A percentile compares a stretch with the other conserved stretches of the same genome.
These are phyloP conservation scores for Gypsophila paniculata DNA, from an alignment of 179 eudicot genomes.

Conservation along the genomic window DNA sequence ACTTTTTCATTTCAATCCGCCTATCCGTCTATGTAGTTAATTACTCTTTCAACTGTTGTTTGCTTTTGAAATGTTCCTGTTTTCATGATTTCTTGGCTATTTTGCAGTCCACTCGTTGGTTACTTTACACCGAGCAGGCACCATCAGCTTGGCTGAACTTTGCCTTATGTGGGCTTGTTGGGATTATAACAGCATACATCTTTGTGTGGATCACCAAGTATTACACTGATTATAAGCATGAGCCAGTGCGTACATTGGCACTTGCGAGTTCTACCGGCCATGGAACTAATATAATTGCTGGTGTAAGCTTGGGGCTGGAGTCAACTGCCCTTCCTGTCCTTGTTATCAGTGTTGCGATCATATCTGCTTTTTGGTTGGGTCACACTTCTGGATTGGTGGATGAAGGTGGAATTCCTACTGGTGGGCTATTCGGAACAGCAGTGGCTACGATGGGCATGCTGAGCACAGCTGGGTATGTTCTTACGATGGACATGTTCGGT, in stretches of 20 bases:
- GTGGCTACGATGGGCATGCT: conserved; percentile 99
- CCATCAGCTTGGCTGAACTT: conserved; percentile 98
- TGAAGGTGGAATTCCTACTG: conserved; percentile 87
- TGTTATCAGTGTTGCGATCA: conserved; percentile 77
- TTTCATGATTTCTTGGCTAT: conserved; percentile 14
- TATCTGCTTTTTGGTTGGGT: conserved; percentile 95
- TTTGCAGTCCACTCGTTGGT: conserved; percentile 93
- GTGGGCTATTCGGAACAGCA: conserved; percentile 98
- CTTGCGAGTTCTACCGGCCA: conserved; percentile 93
- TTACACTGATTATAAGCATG: conserved; percentile 93
- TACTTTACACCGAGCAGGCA: conserved; percentile 96
- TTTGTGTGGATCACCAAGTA: conserved; percentile 93
- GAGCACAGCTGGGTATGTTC: conserved; percentile 97
- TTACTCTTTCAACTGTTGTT: background rate
- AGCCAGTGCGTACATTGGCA: conserved; percentile 92
- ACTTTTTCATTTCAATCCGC: background rate
- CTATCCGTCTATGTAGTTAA: background rate
- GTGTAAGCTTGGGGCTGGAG: conserved; percentile 93
- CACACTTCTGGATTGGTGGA: conserved; percentile 88
- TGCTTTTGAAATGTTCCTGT: background rate
- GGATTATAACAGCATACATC: conserved; percentile 77
- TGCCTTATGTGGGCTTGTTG: conserved; percentile 89
- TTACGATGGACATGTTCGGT: conserved; percentile 99
- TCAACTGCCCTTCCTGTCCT: conserved; percentile 98
- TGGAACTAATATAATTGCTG: conserved; percentile 98